Percentiles rank a stretch among this genome's conserved stretches.
Conservation (phyloP, 805 yeast genomes). For the Sugiyamaella boreocaroliniensis region DNA sequence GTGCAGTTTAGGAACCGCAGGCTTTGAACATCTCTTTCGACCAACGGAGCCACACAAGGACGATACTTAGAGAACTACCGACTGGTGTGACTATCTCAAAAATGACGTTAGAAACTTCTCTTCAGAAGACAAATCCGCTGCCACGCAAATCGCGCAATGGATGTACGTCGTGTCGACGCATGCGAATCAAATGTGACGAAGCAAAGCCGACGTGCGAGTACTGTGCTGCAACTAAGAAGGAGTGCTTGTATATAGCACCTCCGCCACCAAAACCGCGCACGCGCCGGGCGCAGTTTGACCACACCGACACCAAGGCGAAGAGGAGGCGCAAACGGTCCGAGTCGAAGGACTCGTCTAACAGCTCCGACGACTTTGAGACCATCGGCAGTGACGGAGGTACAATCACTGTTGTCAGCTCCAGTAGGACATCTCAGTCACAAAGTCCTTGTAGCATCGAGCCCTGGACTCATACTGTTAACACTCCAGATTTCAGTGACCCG, state of each 20-base stretch:
- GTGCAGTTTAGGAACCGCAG: too few species aligned
- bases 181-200: conserved; percentile 18
- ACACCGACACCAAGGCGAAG: background rate
- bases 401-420: background rate
- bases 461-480: background rate
- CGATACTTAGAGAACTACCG: too few species aligned
- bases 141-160: conserved; percentile 14
- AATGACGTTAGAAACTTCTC: too few species aligned
- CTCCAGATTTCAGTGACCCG: background rate
- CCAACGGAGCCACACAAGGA: too few species aligned
- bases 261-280: conserved; percentile 4
- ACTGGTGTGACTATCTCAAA: too few species aligned
- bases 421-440: background rate
- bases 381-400: background rate
- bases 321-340: background rate
- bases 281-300: background rate
- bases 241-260: conserved; percentile 10
- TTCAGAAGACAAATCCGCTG: background rate
- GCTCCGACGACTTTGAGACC: background rate
- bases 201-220: conserved; percentile 15
- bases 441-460: background rate
- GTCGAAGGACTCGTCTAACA: background rate
- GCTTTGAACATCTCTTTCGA: too few species aligned
- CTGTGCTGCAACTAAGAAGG: conserved; percentile 10
- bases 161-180: conserved; percentile 15